Conservation (phyloP, 345 rosid genomes). For the Limnanthes douglasii region DNA sequence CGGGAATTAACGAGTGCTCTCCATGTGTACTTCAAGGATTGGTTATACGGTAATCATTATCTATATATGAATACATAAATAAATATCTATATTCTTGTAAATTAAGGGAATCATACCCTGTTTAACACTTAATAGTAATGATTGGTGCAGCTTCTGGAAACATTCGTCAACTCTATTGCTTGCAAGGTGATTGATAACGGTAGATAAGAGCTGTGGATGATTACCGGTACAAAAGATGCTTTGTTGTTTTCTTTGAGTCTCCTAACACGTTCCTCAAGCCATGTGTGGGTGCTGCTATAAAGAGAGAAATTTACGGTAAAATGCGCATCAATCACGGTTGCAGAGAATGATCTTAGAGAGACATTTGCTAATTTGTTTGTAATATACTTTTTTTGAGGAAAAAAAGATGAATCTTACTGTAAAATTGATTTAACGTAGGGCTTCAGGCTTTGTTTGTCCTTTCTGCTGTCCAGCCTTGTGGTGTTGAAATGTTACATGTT, state of each 20-base stretch:
- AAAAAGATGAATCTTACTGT: conserved; percentile 9
- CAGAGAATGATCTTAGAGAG: conserved; percentile 12
- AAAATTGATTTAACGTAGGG: conserved; percentile 15
- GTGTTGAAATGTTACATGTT: too few species aligned
- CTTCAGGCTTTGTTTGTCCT: conserved; percentile 10
- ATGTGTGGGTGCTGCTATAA: conserved; percentile 8
- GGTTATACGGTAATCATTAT: conserved; percentile 70
- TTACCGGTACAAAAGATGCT: conserved; percentile 14
- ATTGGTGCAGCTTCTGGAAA: conserved; percentile 73
- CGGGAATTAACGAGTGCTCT: conserved; percentile 78
- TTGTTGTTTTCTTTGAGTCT: conserved; percentile 13
- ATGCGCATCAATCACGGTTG: conserved; percentile 9
- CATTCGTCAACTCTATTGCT: conserved; percentile 97
- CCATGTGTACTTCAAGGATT: conserved; percentile 87
- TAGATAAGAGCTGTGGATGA: conserved; percentile 4
- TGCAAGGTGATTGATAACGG: conserved; percentile 62
- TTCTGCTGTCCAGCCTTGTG: too few species aligned
- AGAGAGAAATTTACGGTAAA: too few species aligned
- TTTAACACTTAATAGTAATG: conserved; percentile 1
- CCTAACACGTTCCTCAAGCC: conserved; percentile 3
- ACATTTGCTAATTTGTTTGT: conserved; percentile 16
- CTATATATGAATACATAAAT: background rate
- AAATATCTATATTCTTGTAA: background rate
- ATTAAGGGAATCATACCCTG: background rate
- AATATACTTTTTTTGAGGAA: conserved; percentile 13